A percentile compares a stretch with the other conserved stretches of the same genome.
These are phyloP conservation scores for Juglanconis oblonga DNA, from an alignment of 2,329 filamentous ascomycete species.

Conservation along the genomic window DNA sequence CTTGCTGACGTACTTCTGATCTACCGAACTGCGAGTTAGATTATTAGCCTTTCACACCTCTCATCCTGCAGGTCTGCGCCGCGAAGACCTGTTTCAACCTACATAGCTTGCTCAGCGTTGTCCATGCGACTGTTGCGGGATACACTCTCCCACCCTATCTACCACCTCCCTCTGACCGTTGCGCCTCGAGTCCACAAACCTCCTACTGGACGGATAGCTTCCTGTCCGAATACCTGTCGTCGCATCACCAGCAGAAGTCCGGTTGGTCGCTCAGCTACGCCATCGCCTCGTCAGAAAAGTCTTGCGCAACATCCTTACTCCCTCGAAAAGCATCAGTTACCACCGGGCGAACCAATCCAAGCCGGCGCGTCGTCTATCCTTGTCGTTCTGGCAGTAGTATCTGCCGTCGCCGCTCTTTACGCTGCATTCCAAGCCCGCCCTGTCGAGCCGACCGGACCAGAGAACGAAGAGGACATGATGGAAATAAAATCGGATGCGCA, in stretches of 20 bases:
- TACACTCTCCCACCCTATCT: conserved; percentile 1
- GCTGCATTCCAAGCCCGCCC: background rate
- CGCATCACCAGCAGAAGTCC: background rate
- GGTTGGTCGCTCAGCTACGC: background rate
- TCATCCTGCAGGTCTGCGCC: conserved; percentile 3
- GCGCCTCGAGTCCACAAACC: conserved; percentile 1
- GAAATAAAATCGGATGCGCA: conserved; percentile 36
- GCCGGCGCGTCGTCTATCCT: conserved; percentile 8
- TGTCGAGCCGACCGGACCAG: background rate
- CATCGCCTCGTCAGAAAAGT: background rate
- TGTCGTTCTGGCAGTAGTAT: conserved; percentile 4
- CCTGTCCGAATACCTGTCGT: background rate
- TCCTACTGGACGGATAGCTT: background rate
- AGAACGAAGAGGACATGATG: conserved; percentile 9
- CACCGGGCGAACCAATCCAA: conserved; percentile 2
- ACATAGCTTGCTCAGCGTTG: background rate
- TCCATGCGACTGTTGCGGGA: conserved; percentile 14
- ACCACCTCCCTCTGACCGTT: background rate
- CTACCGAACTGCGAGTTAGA: background rate
- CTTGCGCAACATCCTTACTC: background rate
- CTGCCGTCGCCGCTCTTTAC: conserved; percentile 3
- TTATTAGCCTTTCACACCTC: background rate
- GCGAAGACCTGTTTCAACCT: background rate
- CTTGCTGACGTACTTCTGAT: conserved; percentile 12
- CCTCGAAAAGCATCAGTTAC: background rate